A percentile compares a stretch with the other conserved stretches of the same genome.
These are phyloP conservation scores for Pseudonectria buxi DNA, from an alignment of 2,329 filamentous ascomycete species.

Conservation along the genomic window DNA sequence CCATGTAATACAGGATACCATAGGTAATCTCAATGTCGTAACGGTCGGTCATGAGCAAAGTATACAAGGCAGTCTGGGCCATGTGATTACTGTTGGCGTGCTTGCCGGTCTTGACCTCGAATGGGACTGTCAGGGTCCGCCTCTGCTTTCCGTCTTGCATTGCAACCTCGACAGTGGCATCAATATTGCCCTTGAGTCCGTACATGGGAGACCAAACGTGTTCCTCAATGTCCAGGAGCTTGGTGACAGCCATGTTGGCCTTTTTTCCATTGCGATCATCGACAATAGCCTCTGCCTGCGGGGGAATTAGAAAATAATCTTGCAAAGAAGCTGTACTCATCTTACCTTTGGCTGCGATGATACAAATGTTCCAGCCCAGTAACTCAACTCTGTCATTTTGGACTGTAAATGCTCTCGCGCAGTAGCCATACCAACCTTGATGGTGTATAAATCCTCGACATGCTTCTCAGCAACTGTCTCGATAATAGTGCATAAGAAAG, in stretches of 20 bases:
- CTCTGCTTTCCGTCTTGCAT: slow-evolving; percentile 64
- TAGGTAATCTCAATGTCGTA: slow-evolving; percentile 91
- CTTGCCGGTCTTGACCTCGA: slow-evolving; percentile 93
- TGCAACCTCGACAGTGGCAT: slow-evolving; percentile 86
- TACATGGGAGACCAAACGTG: slow-evolving; percentile 98
- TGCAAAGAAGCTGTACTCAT: slow-evolving; percentile 1
- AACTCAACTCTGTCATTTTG: slow-evolving; percentile 74
- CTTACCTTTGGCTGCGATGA: slow-evolving; percentile 60
- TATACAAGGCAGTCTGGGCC: slow-evolving; percentile 92
- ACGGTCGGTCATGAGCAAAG: slow-evolving; percentile 81
- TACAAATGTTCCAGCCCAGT: slow-evolving; percentile 81
- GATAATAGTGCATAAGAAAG: slow-evolving; percentile 61
- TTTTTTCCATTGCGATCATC: slow-evolving; percentile 73
- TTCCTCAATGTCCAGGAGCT: slow-evolving; percentile 92
- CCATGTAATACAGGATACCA: slow-evolving; percentile 91
- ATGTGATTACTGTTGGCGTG: slow-evolving; percentile 76
- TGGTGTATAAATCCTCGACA: slow-evolving; percentile 83
- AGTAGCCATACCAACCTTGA: slow-evolving; percentile 65
- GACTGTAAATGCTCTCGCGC: slow-evolving; percentile 74
- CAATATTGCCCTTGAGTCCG: slow-evolving; percentile 93
- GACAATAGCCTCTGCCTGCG: slow-evolving; percentile 60
- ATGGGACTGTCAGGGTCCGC: slow-evolving; percentile 74
- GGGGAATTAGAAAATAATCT: slow-evolving; percentile 21
- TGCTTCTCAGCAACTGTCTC: slow-evolving; percentile 66
- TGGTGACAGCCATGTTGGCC: slow-evolving; percentile 78